Evolutionary conservation across 2,329 filamentous ascomycete species (phyloP).

Genomic region (Trichoderma atroviride): DNA sequence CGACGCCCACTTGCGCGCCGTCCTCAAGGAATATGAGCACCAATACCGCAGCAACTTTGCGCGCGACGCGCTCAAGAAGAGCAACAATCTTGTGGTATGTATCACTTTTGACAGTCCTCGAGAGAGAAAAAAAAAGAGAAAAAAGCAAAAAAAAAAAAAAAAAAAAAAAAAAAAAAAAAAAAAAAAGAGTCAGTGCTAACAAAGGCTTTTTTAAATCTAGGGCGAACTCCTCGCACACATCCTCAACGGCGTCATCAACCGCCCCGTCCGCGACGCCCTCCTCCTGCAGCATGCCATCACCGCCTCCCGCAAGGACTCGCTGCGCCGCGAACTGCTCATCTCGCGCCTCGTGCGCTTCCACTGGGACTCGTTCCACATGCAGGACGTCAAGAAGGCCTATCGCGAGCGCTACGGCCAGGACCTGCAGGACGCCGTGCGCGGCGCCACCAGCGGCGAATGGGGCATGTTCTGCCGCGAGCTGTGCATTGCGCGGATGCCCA

Average conservation of each 20-base stretch:
- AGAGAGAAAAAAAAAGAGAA: background rate
- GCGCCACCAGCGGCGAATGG: constrained; percentile 76
- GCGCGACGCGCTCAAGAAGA: constrained; percentile 82
- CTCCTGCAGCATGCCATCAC: constrained; percentile 88
- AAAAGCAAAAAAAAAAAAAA: background rate
- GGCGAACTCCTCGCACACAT: constrained; percentile 94
- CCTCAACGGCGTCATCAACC: constrained; percentile 95
- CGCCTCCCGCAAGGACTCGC: constrained; percentile 67
- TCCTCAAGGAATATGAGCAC: constrained; percentile 75
- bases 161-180: background rate
- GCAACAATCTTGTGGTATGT: constrained; percentile 88
- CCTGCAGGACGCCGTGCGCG: constrained; percentile 76
- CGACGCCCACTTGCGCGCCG: constrained; percentile 78
- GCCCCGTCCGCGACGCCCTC: constrained; percentile 87
- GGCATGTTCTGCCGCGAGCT: constrained; percentile 74
- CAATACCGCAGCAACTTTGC: constrained; percentile 81
- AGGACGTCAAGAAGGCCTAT: constrained; percentile 78
- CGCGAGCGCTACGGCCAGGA: constrained; percentile 73
- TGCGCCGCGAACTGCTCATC: constrained; percentile 84
- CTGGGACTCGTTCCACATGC: constrained; percentile 86
- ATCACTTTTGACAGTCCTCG: too few species aligned
- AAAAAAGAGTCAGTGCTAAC: background rate
- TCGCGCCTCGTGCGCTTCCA: constrained; percentile 85
- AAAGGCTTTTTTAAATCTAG: constrained; percentile 50
- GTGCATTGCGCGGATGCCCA: constrained; percentile 63